Evolutionary conservation across 805 yeast genomes (phyloP).

Genomic region (Hanseniaspora meyeri): DNA sequence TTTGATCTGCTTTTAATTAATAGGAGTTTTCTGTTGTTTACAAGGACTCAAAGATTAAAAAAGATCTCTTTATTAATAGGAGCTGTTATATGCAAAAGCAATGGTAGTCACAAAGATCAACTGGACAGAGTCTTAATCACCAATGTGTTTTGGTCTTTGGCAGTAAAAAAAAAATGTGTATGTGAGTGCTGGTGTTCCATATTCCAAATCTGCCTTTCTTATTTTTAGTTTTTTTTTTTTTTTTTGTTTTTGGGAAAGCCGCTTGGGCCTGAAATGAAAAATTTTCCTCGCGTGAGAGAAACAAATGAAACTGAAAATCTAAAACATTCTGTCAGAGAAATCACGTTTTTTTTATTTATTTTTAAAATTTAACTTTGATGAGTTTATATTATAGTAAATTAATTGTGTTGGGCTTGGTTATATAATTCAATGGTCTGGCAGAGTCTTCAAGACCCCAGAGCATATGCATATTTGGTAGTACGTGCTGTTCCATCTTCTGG

Average conservation of each 20-base stretch:
- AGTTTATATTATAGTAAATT: too few species aligned
- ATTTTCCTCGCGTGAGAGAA: background rate
- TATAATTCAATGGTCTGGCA: background rate
- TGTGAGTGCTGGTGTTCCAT: background rate
- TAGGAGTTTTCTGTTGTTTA: background rate
- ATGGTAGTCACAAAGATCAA: too few species aligned
- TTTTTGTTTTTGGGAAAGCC: background rate
- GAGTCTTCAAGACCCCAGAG: conserved; percentile 21
- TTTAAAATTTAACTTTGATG: too few species aligned
- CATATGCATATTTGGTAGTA: conserved; percentile 27
- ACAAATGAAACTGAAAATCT: background rate
- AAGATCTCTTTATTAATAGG: too few species aligned
- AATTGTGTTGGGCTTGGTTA: background rate
- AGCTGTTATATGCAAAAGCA: too few species aligned
- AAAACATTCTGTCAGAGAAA: background rate
- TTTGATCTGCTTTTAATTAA: background rate
- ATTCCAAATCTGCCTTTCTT: too few species aligned
- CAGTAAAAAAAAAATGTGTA: too few species aligned
- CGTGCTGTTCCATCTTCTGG: conserved; percentile 29
- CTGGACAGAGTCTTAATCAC: too few species aligned
- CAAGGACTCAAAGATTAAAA: background rate
- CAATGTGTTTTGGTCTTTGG: too few species aligned
- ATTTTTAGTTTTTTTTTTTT: too few species aligned
- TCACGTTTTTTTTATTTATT: background rate
- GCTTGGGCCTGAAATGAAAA: background rate